Evolutionary conservation across 148 eudicot species (phyloP).

Genomic region (Rheum nobile): DNA sequence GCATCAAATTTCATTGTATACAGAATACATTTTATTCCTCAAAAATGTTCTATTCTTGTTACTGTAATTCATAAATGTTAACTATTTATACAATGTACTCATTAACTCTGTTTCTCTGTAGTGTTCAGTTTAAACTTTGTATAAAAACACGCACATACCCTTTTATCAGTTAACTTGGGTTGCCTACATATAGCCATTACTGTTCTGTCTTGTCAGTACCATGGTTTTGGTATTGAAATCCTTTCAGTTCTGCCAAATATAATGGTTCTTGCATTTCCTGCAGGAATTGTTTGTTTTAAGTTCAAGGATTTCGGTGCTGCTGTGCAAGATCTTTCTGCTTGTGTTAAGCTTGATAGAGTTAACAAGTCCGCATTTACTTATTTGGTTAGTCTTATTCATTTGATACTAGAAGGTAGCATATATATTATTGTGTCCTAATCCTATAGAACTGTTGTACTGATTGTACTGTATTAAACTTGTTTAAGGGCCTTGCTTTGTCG

Average conservation of each 20-base stretch:
- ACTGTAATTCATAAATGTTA: neutral
- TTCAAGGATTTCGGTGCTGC: constrained; percentile 89
- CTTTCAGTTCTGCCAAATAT: neutral
- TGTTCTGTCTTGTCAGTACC: neutral
- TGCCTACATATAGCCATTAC: neutral
- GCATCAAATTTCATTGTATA: neutral
- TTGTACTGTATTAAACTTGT: constrained; percentile 1
- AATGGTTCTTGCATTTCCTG: neutral
- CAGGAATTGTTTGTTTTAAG: constrained; percentile 94
- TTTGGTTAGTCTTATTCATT: constrained; percentile 39
- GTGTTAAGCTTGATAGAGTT: constrained; percentile 55
- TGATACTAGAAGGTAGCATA: neutral
- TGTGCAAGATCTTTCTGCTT: constrained; percentile 70
- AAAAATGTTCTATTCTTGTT: neutral
- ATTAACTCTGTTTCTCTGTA: neutral
- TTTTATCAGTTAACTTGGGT: neutral
- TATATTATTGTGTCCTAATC: neutral
- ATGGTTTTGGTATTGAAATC: neutral
- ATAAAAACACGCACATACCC: neutral
- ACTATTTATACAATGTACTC: neutral
- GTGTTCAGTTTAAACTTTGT: neutral
- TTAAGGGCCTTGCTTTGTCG: constrained; percentile 79
- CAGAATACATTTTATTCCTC: neutral
- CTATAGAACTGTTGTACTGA: neutral
- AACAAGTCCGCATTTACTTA: constrained; percentile 92